phyloP scores from a whole-genome alignment of 2,329 filamentous ascomycete genomes.

The Paraconiothyrium brasiliense region DNA sequence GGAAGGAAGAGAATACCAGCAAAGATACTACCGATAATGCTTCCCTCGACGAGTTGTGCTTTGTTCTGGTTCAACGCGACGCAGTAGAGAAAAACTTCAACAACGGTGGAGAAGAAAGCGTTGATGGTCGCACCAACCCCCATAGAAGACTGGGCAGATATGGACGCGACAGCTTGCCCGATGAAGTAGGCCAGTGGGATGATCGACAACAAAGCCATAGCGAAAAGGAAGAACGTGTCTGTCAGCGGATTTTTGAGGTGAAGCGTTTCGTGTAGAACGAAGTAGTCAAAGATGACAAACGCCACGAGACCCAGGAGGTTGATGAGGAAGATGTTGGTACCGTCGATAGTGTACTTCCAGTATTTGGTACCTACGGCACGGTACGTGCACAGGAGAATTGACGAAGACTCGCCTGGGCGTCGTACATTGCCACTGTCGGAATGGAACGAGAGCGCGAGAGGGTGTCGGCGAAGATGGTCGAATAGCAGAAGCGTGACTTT shows the following conservation, averaged over 20 bases:
- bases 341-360: conserved; percentile 99
- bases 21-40: conserved; percentile 97
- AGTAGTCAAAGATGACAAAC: conserved; percentile 94
- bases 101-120: conserved; percentile 96
- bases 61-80: conserved; percentile 93
- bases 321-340: conserved; percentile 98
- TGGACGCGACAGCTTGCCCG: conserved; percentile 96
- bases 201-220: conserved; percentile 85
- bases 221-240: conserved; percentile 85
- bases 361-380: conserved; percentile 93
- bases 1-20: conserved; percentile 94
- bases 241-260: conserved; percentile 78
- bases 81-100: conserved; percentile 98
- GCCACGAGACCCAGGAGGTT: conserved; percentile 94
- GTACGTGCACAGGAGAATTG: conserved; percentile 95
- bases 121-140: conserved; percentile 96
- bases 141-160: conserved; percentile 98
- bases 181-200: conserved; percentile 99
- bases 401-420: conserved; percentile 74
- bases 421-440: conserved; percentile 81
- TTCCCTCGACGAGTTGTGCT: conserved; percentile 90
- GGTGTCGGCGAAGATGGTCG: conserved; percentile 90
- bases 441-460: conserved; percentile 91
- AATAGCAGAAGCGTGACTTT: conserved; percentile 91
- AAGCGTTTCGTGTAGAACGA: conserved; percentile 74